Evolutionary conservation across 2,329 filamentous ascomycete species (phyloP), one percentile per base, ranked within the genome.

Genomic region (Cyphellophora europaea): DNA sequence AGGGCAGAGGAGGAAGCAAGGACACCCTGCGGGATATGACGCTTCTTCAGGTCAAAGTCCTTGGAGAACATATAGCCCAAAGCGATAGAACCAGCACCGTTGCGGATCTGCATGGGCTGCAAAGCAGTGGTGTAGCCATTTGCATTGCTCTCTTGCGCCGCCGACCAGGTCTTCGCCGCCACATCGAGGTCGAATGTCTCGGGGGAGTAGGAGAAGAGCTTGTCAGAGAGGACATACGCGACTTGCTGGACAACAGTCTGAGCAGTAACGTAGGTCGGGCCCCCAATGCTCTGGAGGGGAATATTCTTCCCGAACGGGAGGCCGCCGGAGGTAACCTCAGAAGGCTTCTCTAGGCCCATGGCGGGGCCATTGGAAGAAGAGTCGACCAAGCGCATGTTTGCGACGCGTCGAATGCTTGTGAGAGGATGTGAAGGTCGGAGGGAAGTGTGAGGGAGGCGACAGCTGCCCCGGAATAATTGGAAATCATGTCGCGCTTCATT

Each of bases 61-160:
- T 86, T 85, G 42, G 88, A 95, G 71, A 96, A 98, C 58, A 96
- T 84, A 65, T 98, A 98, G 38, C 91, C 91, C 32, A 98, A 73
- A 14, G 91, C 87, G 54, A 96, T 82, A 46, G 83, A 79, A 37
- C 89, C 91, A 35, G 91, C 91, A 40, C 91, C 91, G 37, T 82
- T 76, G 35, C 91, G 75, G 28, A 88, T 93, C 67, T 98, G 82
- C 53, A 95, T 76, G 15, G 82, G 66, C 41, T 88, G 71, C 30
- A 96, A 76, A 11, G 77, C 68, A 32, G 91, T 89, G 43, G 77
- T 64, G 54, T 88, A 82, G 50, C 85, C 85, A 63, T 88, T 78
- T 44, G 81, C 77, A 66, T 98, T 98, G 56, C 71, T 68, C 55
- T 86, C 79, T 43, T 74, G 67, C 43, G 74, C 64, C 17, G 65